A percentile compares a stretch with the other conserved stretches of the same genome.
phyloP scores from a whole-genome alignment of 139 green algal species.

The Edaphochlamys debaryana region DNA sequence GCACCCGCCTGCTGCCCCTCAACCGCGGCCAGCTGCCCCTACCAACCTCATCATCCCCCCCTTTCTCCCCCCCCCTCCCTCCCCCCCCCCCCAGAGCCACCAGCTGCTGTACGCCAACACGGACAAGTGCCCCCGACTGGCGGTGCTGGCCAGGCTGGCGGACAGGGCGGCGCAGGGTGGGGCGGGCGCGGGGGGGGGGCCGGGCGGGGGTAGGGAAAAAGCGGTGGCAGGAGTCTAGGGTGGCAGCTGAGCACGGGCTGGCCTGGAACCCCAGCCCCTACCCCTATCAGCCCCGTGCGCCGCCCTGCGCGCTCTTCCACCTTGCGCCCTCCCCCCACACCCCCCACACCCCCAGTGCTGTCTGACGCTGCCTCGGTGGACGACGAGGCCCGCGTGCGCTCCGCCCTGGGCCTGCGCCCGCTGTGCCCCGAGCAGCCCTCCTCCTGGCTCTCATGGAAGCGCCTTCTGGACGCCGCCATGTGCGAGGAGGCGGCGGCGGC shows the following conservation, averaged over 20 bases:
- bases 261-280: no score
- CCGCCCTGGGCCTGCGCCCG: not conserved
- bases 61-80: not conserved
- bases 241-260: no score
- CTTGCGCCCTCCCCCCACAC: no score
- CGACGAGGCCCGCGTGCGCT: not conserved
- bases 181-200: no score
- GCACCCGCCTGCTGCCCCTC: no score
- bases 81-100: not conserved
- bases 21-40: no score
- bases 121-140: not conserved
- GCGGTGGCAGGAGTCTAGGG: no score
- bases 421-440: not conserved
- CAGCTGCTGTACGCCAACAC: slow-evolving; percentile 12
- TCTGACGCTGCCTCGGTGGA: not conserved
- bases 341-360: no score
- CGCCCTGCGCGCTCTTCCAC: no score
- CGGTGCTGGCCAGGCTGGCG: not conserved
- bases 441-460: not conserved
- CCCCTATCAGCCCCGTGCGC: no score
- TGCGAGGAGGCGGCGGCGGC: not conserved
- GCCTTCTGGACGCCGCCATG: not conserved
- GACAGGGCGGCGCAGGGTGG: not conserved
- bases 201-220: no score
- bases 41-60: no score